Percentiles rank a stretch among this genome's conserved stretches.
phyloP scores from a whole-genome alignment of 2,329 filamentous ascomycete genomes.

The Aureobasidium sp. region DNA sequence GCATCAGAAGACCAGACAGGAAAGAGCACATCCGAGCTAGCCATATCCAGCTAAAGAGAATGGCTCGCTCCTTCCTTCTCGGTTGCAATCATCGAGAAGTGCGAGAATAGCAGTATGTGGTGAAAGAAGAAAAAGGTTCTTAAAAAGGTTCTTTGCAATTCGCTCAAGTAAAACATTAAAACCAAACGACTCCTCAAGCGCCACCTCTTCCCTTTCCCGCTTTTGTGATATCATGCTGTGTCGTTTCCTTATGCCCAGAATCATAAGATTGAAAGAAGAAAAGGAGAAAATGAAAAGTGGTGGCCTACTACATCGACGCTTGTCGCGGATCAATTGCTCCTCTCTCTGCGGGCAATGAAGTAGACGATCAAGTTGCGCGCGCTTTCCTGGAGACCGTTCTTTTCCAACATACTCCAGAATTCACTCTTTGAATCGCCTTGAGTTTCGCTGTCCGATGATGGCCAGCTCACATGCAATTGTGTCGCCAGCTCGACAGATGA shows the following conservation, averaged over 20 bases:
- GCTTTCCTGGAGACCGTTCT: constrained; percentile 51
- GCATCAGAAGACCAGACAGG: not conserved
- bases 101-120: not conserved
- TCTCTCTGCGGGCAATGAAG: constrained; percentile 62
- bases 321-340: constrained; percentile 33
- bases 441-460: constrained; percentile 22
- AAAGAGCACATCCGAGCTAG: not conserved
- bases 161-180: not conserved
- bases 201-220: not conserved
- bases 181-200: not conserved
- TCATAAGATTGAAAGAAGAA: not conserved
- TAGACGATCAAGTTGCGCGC: constrained; percentile 71
- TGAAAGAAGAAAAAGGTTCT: not conserved
- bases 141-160: not conserved
- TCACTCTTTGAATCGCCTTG: constrained; percentile 29
- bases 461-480: constrained; percentile 54
- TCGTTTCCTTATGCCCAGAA: not conserved
- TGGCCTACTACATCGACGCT: not conserved
- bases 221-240: constrained; percentile 6
- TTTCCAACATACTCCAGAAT: constrained; percentile 62
- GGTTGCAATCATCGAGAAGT: not conserved
- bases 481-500: constrained; percentile 75
- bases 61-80: not conserved
- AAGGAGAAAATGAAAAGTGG: not conserved
- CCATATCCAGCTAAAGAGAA: not conserved